A percentile compares a stretch with the other conserved stretches of the same genome.
These are phyloP conservation scores for Ogataea philodendri DNA, from an alignment of 805 yeast genomes.

Conservation along the genomic window DNA sequence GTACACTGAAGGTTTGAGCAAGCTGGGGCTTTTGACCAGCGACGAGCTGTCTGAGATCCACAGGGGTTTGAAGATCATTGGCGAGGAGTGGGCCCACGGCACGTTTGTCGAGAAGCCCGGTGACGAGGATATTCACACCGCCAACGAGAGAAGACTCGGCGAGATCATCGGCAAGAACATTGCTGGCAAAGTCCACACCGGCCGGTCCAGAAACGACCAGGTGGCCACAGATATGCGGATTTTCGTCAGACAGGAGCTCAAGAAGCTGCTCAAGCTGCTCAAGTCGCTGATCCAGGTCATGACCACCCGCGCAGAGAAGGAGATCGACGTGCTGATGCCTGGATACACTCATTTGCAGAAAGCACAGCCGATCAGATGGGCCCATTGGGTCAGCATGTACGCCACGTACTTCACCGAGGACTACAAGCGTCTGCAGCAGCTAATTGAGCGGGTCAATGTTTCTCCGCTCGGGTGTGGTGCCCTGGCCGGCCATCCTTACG, in stretches of 20 bases:
- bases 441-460: conserved; percentile 76
- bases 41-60: conserved; percentile 82
- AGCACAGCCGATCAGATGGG: conserved; percentile 99
- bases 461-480: conserved; percentile 98
- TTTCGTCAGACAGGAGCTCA: conserved; percentile 77
- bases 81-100: conserved; percentile 76
- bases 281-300: conserved; percentile 66
- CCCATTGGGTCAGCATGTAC: conserved; percentile 93
- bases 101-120: conserved; percentile 74
- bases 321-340: conserved; percentile 93
- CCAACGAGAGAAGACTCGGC: conserved; percentile 96
- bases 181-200: conserved; percentile 99
- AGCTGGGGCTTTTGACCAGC: conserved; percentile 68
- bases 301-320: conserved; percentile 72
- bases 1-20: conserved; percentile 81
- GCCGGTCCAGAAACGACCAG: conserved; percentile 97
- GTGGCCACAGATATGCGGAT: conserved; percentile 99
- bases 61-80: conserved; percentile 69
- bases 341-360: conserved; percentile 98
- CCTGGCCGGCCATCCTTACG: conserved; percentile 98
- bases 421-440: conserved; percentile 76
- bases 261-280: conserved; percentile 54
- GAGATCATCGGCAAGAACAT: conserved; percentile 91
- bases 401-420: conserved; percentile 95
- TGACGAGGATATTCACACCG: conserved; percentile 98